phyloP scores from a whole-genome alignment of 768 basidiomycete species.

The Symmetrospora coprosmae region DNA sequence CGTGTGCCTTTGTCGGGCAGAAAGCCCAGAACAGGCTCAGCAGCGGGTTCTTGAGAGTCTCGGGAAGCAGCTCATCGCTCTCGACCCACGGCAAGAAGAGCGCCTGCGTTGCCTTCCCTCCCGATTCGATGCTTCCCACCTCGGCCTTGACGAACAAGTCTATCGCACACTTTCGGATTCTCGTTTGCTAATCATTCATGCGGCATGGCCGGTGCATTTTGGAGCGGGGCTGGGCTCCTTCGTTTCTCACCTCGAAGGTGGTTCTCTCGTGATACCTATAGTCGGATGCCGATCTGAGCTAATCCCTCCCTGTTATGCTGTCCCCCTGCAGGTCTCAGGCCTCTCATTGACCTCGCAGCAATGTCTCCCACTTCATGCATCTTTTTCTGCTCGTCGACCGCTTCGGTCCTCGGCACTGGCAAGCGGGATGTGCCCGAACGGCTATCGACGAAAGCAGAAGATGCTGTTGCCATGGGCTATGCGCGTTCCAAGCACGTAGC shows the following conservation, averaged over 20 bases:
- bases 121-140: conserved; percentile 18
- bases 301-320: too few relatives aligned
- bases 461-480: conserved; percentile 35
- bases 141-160: conserved; percentile 27
- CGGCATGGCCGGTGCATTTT: conserved; percentile 20
- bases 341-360: conserved; percentile 22
- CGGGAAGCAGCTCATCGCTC: neutral
- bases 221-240: conserved; percentile 5
- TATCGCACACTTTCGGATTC: conserved; percentile 10
- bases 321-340: conserved; percentile 31
- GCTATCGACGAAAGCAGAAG: conserved; percentile 30
- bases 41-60: conserved; percentile 22
- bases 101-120: conserved; percentile 19
- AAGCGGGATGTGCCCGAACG: conserved; percentile 26
- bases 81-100: neutral
- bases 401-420: conserved; percentile 30
- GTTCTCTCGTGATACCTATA: neutral
- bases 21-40: conserved; percentile 24
- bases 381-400: conserved; percentile 36
- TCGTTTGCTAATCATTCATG: conserved; percentile 10
- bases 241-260: conserved; percentile 3
- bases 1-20: conserved; percentile 35
- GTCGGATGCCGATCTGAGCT: too few relatives aligned
- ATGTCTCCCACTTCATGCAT: conserved; percentile 19
- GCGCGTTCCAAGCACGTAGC: conserved; percentile 37